A percentile compares a stretch with the other conserved stretches of the same genome.
These are phyloP conservation scores for Magnolia kwangsiensis DNA, from an alignment of 164 flowering plant genomes.

Conservation along the genomic window DNA sequence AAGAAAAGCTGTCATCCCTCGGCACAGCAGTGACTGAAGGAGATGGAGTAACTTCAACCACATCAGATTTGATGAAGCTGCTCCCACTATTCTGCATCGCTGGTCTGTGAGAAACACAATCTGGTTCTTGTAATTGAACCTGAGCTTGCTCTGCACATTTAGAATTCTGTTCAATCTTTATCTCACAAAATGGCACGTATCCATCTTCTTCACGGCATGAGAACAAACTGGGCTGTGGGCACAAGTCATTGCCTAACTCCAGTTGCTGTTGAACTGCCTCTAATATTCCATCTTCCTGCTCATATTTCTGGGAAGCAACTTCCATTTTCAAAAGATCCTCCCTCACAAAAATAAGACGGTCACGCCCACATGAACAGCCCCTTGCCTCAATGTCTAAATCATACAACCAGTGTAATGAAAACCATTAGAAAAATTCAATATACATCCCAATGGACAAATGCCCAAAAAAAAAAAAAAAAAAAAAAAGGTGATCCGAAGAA, in stretches of 20 bases:
- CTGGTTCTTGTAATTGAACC: conserved; percentile 14
- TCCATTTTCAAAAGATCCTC: conserved; percentile 74
- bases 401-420: background rate
- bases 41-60: conserved; percentile 29
- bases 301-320: conserved; percentile 72
- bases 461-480: too few relatives aligned
- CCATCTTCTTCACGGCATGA: conserved; percentile 38
- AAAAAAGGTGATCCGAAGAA: background rate
- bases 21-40: conserved; percentile 31
- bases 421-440: background rate
- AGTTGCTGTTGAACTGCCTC: conserved; percentile 36
- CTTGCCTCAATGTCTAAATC: conserved; percentile 47
- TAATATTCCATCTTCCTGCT: conserved; percentile 49
- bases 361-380: conserved; percentile 55
- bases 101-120: conserved; percentile 10
- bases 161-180: conserved; percentile 30
- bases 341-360: conserved; percentile 49
- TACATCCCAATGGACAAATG: background rate
- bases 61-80: conserved; percentile 17
- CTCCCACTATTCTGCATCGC: background rate
- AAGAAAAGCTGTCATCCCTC: conserved; percentile 18
- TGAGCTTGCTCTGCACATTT: conserved; percentile 8
- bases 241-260: conserved; percentile 33
- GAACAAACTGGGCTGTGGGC: conserved; percentile 26
- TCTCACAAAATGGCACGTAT: conserved; percentile 70